A percentile compares a stretch with the other conserved stretches of the same genome.
Evolutionary conservation across 2,329 filamentous ascomycete genomes (phyloP).

Genomic region (Alternaria gansuensis): DNA sequence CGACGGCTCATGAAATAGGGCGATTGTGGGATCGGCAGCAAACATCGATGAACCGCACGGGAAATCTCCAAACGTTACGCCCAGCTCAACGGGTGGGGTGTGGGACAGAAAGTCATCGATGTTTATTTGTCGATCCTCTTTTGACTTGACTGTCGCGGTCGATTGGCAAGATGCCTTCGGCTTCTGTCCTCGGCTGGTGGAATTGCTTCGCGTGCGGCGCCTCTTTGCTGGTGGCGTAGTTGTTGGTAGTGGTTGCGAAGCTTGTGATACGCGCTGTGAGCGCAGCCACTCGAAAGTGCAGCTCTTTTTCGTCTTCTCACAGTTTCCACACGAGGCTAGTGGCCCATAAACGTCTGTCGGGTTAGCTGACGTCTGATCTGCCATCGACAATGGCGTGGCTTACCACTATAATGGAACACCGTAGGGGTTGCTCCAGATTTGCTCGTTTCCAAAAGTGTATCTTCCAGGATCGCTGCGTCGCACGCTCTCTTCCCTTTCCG

Average conservation of each 20-base stretch:
- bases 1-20: slow-evolving; percentile 12
- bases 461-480: slow-evolving; percentile 53
- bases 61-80: slow-evolving; percentile 44
- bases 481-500: slow-evolving; percentile 58
- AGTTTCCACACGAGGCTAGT: slow-evolving; percentile 54
- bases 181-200: slow-evolving; percentile 12
- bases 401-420: slow-evolving; percentile 50
- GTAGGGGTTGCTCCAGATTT: slow-evolving; percentile 35
- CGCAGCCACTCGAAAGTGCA: slow-evolving; percentile 59
- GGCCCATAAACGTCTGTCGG: slow-evolving; percentile 47
- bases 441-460: slow-evolving; percentile 42
- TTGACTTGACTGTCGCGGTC: not conserved
- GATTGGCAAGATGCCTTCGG: slow-evolving; percentile 8
- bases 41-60: slow-evolving; percentile 33
- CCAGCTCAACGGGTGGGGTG: slow-evolving; percentile 28
- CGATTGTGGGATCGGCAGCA: slow-evolving; percentile 14
- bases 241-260: slow-evolving; percentile 33
- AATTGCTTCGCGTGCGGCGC: slow-evolving; percentile 39
- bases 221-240: slow-evolving; percentile 40
- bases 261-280: slow-evolving; percentile 46
- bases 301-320: slow-evolving; percentile 56
- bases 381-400: slow-evolving; percentile 20
- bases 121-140: slow-evolving; percentile 1
- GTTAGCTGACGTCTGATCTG: slow-evolving; percentile 28
- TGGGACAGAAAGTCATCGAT: slow-evolving; percentile 14